Base-by-base conservation (phyloP, 176 grass and related monocot species). In the Phragmites australis region DNA sequence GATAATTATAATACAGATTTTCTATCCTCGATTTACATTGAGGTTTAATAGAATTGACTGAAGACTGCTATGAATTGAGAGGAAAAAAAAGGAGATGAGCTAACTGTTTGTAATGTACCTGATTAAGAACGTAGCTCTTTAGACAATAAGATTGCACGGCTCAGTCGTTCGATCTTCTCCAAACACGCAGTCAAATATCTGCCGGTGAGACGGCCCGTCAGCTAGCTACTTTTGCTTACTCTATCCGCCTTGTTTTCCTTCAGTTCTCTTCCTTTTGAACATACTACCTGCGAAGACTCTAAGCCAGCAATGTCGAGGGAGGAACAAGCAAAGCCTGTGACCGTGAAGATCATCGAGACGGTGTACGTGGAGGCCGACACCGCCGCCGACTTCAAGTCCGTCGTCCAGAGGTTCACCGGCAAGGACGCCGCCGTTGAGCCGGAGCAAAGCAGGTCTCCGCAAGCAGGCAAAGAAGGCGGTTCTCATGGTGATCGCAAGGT, bases 271-370 rank as follows among this genome's bases (percentile, higher is more conserved):
- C 23, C 14, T 64, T 13, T 14, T 61, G 53, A 82, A 72, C 30
- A 26, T 55, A 18, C 17, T 25, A 63, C 32, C 68, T 62, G 13
- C 18, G 18, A 5, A 13, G 39, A 30, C 16, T 77, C 6, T n/a
- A 25, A 64, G 43, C 58, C 18, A 79, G 47, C 77, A 79, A 88
- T 93, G 91, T 93, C 87, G 25, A 63, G 55, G n/a, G 85, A 86
- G 26, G 37, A 74, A 0, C 34, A 80, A 17, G 40, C 50, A 1
- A 86, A 86, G 40, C 68, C 61, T 0, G 32, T 90, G 82, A 80
- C 25, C 6, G 85, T 93, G 82, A 93, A 86, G 88, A 91, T 86
- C 69, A 81, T 93, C 79, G 91, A 93, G 85, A 93, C 91, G 77
- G 51, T 79, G 80, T 93, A 76, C 79, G 76, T 93, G 12, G 85